Evolutionary conservation across 1,284 basidiomycete species (phyloP).

Genomic region (Heterobasidion irregulare): DNA sequence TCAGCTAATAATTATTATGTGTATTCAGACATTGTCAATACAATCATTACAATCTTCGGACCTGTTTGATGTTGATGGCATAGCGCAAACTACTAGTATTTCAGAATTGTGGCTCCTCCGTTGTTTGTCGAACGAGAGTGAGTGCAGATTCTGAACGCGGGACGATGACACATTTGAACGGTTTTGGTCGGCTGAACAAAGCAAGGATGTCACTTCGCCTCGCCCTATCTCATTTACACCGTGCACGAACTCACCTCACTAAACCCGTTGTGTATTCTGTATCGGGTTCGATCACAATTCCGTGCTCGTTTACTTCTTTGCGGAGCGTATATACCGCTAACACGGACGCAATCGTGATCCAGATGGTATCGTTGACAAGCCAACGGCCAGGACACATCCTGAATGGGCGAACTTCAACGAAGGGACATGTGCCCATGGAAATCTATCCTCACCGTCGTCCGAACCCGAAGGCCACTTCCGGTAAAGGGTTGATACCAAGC

Average conservation of each 20-base stretch:
- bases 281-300: conserved; percentile 29
- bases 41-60: too few species aligned
- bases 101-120: neutral
- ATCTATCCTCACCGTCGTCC: neutral
- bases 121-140: neutral
- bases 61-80: too few species aligned
- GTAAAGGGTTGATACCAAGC: neutral
- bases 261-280: conserved; percentile 32
- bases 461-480: neutral
- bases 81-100: too few species aligned
- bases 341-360: conserved; percentile 37
- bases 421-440: neutral
- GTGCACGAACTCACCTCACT: conserved; percentile 26
- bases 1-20: too few species aligned
- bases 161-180: neutral
- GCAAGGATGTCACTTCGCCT: neutral
- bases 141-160: neutral
- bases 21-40: too few species aligned
- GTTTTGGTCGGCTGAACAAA: neutral
- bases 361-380: conserved; percentile 35
- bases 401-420: conserved; percentile 16
- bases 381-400: conserved; percentile 33
- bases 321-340: conserved; percentile 33
- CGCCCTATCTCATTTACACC: neutral
- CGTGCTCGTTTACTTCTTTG: conserved; percentile 30